Evolutionary conservation across 345 rosid species (phyloP).

Genomic region (Garcia nutans): DNA sequence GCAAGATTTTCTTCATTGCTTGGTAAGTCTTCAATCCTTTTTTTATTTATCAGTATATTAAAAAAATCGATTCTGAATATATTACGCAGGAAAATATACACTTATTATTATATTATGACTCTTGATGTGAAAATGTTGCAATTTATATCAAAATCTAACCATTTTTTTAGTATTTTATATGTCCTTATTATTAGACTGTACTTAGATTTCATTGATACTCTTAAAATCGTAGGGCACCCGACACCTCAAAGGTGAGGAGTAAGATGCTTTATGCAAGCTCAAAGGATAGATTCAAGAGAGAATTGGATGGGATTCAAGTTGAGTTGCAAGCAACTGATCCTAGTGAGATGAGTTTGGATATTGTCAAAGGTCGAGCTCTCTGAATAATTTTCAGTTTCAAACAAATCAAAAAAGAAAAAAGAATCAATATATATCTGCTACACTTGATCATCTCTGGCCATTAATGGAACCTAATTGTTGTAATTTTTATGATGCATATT

Average conservation of each 20-base stretch:
- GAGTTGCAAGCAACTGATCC: constrained; percentile 78
- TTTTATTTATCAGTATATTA: no score
- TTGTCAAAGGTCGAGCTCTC: constrained; percentile 53
- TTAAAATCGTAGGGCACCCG: constrained; percentile 53
- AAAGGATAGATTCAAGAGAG: constrained; percentile 72
- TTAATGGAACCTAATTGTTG: constrained; percentile 1
- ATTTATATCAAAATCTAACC: no score
- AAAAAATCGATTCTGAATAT: background rate
- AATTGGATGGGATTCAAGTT: constrained; percentile 71
- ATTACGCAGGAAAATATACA: no score
- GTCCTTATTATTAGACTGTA: no score
- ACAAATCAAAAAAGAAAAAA: background rate
- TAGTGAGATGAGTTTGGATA: constrained; percentile 68
- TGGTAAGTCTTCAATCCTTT: constrained; percentile 37
- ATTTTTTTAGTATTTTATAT: no score
- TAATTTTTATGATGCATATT: no score
- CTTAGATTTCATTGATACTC: no score
- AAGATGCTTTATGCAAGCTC: constrained; percentile 82
- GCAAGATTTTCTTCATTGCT: constrained; percentile 74
- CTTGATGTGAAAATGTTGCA: no score
- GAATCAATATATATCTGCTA: background rate
- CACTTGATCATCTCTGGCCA: background rate
- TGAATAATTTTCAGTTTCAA: background rate
- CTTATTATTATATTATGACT: no score
- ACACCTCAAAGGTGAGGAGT: constrained; percentile 62